These are phyloP conservation scores for Chalciporus piperatus DNA, from an alignment of 768 basidiomycete genomes.

Conservation along the genomic window DNA sequence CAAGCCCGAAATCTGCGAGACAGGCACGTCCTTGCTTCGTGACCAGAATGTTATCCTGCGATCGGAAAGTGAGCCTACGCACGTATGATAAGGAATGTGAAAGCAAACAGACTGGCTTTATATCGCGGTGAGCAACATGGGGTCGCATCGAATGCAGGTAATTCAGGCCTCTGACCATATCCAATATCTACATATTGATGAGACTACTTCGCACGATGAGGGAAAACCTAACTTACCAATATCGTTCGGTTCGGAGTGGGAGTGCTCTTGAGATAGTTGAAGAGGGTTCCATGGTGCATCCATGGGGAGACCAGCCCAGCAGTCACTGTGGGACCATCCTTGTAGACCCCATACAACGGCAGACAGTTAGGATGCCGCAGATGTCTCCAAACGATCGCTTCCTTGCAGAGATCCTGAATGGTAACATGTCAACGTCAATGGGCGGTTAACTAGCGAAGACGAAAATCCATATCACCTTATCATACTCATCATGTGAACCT, in stretches of 20 bases:
- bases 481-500: constrained; percentile 12
- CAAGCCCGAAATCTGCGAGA: constrained; percentile 50
- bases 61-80: constrained; percentile 8
- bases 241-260: constrained; percentile 19
- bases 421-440: constrained; percentile 21
- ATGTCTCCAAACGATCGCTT: background rate
- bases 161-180: constrained; percentile 40
- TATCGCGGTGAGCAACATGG: constrained; percentile 33
- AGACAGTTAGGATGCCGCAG: constrained; percentile 35
- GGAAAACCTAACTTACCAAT: constrained; percentile 27
- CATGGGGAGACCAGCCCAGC: constrained; percentile 38
- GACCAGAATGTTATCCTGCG: constrained; percentile 40
- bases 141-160: constrained; percentile 42
- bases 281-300: constrained; percentile 36
- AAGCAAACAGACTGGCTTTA: constrained; percentile 27
- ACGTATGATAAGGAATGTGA: background rate
- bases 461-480: constrained; percentile 14
- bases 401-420: background rate
- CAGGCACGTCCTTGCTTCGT: constrained; percentile 35
- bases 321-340: constrained; percentile 13
- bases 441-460: background rate
- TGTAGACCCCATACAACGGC: constrained; percentile 34
- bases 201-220: background rate
- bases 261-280: constrained; percentile 26
- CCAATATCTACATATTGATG: constrained; percentile 34